phyloP scores from a whole-genome alignment of 768 basidiomycete species.

The Tephrocybe rancida region DNA sequence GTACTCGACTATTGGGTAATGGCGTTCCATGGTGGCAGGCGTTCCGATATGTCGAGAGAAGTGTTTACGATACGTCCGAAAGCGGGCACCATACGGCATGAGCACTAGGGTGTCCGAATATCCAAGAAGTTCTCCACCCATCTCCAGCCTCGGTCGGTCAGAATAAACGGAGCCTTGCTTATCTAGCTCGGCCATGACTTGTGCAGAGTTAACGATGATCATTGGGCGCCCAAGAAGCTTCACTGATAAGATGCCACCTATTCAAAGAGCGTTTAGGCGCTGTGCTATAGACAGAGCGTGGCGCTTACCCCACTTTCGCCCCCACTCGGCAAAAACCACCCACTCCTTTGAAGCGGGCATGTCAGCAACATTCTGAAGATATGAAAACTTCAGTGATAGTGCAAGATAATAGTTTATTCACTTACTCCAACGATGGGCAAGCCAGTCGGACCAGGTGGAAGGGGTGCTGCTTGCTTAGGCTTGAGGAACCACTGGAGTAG shows the following conservation, averaged over 20 bases:
- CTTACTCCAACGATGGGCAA: constrained; percentile 44
- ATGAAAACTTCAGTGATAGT: not conserved
- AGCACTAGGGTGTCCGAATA: constrained; percentile 50
- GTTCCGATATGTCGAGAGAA: constrained; percentile 44
- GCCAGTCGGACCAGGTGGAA: constrained; percentile 44
- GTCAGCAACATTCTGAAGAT: constrained; percentile 44
- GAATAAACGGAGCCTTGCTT: constrained; percentile 49
- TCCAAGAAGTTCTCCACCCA: constrained; percentile 54
- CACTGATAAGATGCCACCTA: constrained; percentile 41
- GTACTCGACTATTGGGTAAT: constrained; percentile 33
- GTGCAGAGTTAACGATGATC: constrained; percentile 49
- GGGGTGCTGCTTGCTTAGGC: constrained; percentile 18
- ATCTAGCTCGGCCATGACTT: constrained; percentile 48
- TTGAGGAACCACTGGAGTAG: constrained; percentile 23
- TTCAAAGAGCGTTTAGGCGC: not conserved
- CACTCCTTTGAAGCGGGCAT: constrained; percentile 48
- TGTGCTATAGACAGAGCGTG: not conserved
- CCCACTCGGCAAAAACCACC: constrained; percentile 53
- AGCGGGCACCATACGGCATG: constrained; percentile 42
- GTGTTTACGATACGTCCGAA: constrained; percentile 45
- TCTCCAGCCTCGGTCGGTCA: constrained; percentile 47
- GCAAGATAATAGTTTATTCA: not conserved
- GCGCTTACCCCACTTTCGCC: constrained; percentile 49
- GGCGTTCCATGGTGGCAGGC: constrained; percentile 27
- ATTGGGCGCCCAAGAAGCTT: constrained; percentile 46